Base-by-base conservation (phyloP, 345 rosid genomes). In the Murraya paniculata region DNA sequence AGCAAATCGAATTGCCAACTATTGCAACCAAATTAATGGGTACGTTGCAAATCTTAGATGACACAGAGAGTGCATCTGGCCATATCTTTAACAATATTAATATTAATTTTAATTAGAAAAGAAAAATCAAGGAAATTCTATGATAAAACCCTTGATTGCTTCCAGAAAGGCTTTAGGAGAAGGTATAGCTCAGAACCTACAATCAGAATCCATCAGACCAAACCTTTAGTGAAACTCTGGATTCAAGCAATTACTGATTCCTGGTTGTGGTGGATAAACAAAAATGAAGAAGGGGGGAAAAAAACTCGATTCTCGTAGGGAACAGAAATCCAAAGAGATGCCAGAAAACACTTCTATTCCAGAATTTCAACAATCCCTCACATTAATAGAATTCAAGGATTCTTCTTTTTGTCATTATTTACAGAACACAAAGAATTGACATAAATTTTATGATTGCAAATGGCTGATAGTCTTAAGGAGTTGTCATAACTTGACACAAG, bases 21-120 rank as follows among this genome's bases (percentile, higher is more conserved):
- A 90, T 77, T 97, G 99, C 90, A 94, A 89, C 89, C 99, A 97
- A 88, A 91, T 97, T 84, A 97, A 97, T 28, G 97, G 96, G 99
- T 97, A 91, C 33, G 90, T 77, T 74, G 16, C 45, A 16, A 25
- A 77, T 79, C 64, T 24, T 35, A 53, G 61, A 48, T 25, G 76
- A 60, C 31, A 75, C 16, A 48, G 2, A 45, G 33, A 48, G 8
- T 50, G 38, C 38, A 70, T 57, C 55, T 62, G 76, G 31, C 5
- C 1, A 14, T 64, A 24, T 68, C 8, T 60, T 35, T 65, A 31
- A 31, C 22, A 31, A 33, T 8, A 31, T 4, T 64, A 18, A 2
- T 64, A 6, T 19, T 21, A 18, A 6, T 30, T 18, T 13, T 64
- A 28, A 64, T 16, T 18, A 18, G 1, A 28, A 56, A n/a, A 56